Evolutionary conservation across 2,329 filamentous ascomycete genomes (phyloP).

Genomic region (Penicillium sp.): DNA sequence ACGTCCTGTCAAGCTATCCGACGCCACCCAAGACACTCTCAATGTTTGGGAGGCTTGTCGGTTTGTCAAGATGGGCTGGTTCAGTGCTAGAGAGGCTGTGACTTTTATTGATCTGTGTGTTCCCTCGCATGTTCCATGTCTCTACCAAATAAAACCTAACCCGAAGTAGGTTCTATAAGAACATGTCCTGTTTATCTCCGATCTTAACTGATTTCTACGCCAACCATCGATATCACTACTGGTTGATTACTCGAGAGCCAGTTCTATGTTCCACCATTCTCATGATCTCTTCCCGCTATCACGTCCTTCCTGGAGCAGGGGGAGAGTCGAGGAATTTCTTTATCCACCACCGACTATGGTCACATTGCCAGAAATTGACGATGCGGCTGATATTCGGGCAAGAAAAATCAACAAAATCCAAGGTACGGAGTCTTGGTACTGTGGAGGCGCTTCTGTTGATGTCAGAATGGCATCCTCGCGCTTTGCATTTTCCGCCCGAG

Average conservation of each 20-base stretch:
- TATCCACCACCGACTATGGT: constrained; percentile 56
- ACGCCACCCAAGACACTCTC: constrained; percentile 39
- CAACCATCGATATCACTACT: constrained; percentile 50
- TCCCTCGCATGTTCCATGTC: neutral
- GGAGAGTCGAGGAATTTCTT: constrained; percentile 53
- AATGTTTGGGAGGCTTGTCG: constrained; percentile 51
- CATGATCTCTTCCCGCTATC: constrained; percentile 57
- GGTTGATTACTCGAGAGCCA: constrained; percentile 53
- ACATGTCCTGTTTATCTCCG: constrained; percentile 53
- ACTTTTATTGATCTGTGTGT: constrained; percentile 53
- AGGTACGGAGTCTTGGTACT: constrained; percentile 51
- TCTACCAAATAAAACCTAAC: neutral
- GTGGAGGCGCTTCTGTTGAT: constrained; percentile 56
- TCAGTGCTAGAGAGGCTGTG: constrained; percentile 55
- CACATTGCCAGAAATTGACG: constrained; percentile 55
- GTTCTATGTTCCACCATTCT: constrained; percentile 55
- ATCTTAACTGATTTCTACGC: constrained; percentile 53
- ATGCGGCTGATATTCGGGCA: constrained; percentile 56
- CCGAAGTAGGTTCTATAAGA: constrained; percentile 47
- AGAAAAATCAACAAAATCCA: constrained; percentile 53
- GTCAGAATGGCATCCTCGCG: constrained; percentile 59
- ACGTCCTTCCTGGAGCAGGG: constrained; percentile 44
- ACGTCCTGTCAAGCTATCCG: constrained; percentile 32
- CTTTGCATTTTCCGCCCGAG: constrained; percentile 55
- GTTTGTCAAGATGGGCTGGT: constrained; percentile 58